Evolutionary conservation across 345 rosid genomes (phyloP), one percentile per base, ranked within the genome.

Genomic region (Aquilaria yunnanensis): DNA sequence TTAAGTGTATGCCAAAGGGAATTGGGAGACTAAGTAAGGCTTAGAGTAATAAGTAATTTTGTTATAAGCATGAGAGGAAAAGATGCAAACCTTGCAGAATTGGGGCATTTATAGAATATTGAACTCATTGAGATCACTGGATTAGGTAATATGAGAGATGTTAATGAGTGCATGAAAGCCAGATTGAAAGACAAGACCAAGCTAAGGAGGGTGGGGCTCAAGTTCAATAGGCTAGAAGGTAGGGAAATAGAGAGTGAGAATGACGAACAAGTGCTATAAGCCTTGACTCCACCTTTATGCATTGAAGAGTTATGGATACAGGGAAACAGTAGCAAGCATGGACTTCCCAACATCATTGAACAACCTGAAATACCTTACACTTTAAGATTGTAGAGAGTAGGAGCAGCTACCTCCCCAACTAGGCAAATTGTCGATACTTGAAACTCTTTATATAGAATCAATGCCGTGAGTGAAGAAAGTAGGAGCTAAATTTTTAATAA

Each of bases 371-470:
- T 23, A 23, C 23, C 23, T 23, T 1, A 23, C 23, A 13, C 12
- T 14, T 73, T 6, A 32, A 13, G 11, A 29, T 29, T 64, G 65
- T 23, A 12, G 0, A 10, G 30, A 62, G 12, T 71, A 61, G 10
- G 56, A 47, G 56, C 9, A 3, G 10, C 51, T 67, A 47, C 62
- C 53, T 23, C 51, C 60, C 23, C 23, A 23, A 30, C 52, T 67
- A 10, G 76, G 72, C 30, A 52, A 43, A 12, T n/a, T 73, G 13
- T 49, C 59, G 3, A 53, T 23, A 6, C 77, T 73, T 12, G 77
- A 54, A 32, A n/a, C 48, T 10, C 77, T 68, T 12, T 2, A 5
- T 6, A 32, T 64, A 33, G 31, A n/a, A 33, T 8, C n/a, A 3
- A 41, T 71, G 59, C 4, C 8, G 4, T 11, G 33, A 10, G 32